Evolutionary conservation across 2,329 filamentous ascomycete species (phyloP).

Genomic region (Fusarium anguioides): DNA sequence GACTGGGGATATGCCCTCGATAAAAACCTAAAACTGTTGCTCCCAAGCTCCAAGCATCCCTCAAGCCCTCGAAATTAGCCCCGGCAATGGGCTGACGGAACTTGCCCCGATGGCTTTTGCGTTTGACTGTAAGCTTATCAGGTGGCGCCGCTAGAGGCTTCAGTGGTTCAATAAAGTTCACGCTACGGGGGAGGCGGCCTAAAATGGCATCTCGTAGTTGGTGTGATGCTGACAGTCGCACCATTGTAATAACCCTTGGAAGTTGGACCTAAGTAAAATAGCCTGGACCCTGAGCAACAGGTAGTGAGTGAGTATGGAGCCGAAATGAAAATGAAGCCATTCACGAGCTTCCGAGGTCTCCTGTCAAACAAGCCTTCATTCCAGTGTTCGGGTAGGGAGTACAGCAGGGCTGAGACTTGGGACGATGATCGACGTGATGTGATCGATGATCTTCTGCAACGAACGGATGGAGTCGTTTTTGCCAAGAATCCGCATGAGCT

Average conservation of each 20-base stretch:
- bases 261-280: too few species aligned
- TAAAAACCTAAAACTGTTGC: background rate
- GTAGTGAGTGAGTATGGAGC: background rate
- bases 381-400: background rate
- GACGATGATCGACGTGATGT: background rate
- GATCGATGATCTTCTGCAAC: too few species aligned
- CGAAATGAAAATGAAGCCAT: background rate
- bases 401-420: background rate
- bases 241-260: background rate
- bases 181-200: background rate
- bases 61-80: background rate
- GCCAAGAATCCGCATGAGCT: background rate
- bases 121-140: conserved; percentile 9
- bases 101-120: background rate
- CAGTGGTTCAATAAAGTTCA: background rate
- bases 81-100: background rate
- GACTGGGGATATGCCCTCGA: background rate
- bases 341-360: too few species aligned
- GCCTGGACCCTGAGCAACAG: background rate
- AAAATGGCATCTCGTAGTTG: background rate
- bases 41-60: too few species aligned
- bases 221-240: background rate
- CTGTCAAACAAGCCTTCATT: background rate
- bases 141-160: background rate
- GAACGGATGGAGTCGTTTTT: too few species aligned